Percentiles rank a stretch among this genome's conserved stretches.
Conservation (phyloP, 1,284 basidiomycete genomes). For the Pterulicium gracile region DNA sequence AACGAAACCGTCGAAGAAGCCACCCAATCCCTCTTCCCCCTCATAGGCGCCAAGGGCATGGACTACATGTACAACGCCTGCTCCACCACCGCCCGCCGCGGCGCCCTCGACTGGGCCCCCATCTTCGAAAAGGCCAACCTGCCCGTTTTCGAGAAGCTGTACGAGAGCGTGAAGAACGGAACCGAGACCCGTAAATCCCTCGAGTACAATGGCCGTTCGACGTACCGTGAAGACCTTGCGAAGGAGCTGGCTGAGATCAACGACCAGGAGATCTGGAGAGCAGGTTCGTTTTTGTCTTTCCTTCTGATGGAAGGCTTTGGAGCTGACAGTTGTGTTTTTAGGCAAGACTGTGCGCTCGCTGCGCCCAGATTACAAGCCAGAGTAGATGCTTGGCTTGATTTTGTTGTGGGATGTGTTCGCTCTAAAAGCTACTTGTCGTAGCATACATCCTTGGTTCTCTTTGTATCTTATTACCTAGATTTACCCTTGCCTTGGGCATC, state of each 20-base stretch:
- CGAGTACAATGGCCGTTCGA: constrained; percentile 89
- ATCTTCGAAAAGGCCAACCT: constrained; percentile 90
- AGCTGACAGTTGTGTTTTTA: constrained; percentile 15
- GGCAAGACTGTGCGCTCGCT: constrained; percentile 70
- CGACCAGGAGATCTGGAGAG: constrained; percentile 96
- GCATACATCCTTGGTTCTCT: no score
- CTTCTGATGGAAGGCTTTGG: background rate
- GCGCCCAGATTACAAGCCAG: constrained; percentile 67
- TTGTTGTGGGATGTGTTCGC: no score
- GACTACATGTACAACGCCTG: constrained; percentile 99
- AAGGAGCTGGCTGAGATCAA: constrained; percentile 94
- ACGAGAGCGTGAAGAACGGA: constrained; percentile 90
- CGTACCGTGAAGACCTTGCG: constrained; percentile 91
- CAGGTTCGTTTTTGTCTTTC: constrained; percentile 41
- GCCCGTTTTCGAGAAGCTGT: constrained; percentile 91
- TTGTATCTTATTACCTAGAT: no score
- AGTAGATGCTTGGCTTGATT: no score
- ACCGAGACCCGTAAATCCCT: constrained; percentile 96
- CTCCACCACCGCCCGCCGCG: constrained; percentile 97
- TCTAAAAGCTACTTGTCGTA: no score
- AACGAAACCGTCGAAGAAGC: constrained; percentile 99
- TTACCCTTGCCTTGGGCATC: no score
- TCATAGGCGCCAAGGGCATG: constrained; percentile 96
- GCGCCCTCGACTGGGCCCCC: constrained; percentile 99
- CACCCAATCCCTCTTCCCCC: constrained; percentile 94